A percentile compares a stretch with the other conserved stretches of the same genome.
Evolutionary conservation across 805 yeast genomes (phyloP).

Genomic region (Ogataea methanolica): DNA sequence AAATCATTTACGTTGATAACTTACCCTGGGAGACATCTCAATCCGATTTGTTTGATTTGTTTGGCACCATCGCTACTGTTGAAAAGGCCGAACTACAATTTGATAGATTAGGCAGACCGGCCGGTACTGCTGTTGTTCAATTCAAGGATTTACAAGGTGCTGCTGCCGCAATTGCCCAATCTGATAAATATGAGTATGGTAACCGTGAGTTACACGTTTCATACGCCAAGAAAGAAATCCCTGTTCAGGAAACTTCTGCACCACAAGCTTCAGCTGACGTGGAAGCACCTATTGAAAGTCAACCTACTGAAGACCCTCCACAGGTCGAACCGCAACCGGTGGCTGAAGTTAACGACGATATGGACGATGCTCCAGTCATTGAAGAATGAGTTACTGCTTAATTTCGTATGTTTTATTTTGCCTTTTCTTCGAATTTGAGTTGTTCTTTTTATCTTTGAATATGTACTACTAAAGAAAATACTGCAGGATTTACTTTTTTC

Average conservation of each 20-base stretch:
- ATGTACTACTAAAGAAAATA: neutral
- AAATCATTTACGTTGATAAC: slow-evolving; percentile 64
- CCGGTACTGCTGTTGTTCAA: slow-evolving; percentile 83
- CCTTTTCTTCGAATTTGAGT: neutral
- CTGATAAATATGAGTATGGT: slow-evolving; percentile 81
- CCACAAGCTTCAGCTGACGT: neutral
- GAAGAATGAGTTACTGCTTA: slow-evolving; percentile 13
- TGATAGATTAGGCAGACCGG: slow-evolving; percentile 57
- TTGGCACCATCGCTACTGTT: slow-evolving; percentile 78
- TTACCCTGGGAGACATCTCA: slow-evolving; percentile 87
- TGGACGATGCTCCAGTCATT: slow-evolving; percentile 19
- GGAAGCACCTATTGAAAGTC: neutral
- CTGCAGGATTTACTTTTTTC: neutral
- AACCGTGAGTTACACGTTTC: slow-evolving; percentile 66
- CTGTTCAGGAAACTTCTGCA: neutral
- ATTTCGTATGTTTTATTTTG: neutral
- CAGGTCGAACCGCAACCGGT: neutral
- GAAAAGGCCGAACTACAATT: slow-evolving; percentile 70
- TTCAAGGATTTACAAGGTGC: slow-evolving; percentile 66
- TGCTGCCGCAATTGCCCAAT: slow-evolving; percentile 65
- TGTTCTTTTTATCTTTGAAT: neutral
- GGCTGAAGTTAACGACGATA: slow-evolving; percentile 6
- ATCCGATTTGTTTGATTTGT: slow-evolving; percentile 78
- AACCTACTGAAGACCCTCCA: neutral
- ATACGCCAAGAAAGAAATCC: slow-evolving; percentile 45